phyloP scores from a whole-genome alignment of 2,329 filamentous ascomycete species.

The Neofusicoccum umdonicola region DNA sequence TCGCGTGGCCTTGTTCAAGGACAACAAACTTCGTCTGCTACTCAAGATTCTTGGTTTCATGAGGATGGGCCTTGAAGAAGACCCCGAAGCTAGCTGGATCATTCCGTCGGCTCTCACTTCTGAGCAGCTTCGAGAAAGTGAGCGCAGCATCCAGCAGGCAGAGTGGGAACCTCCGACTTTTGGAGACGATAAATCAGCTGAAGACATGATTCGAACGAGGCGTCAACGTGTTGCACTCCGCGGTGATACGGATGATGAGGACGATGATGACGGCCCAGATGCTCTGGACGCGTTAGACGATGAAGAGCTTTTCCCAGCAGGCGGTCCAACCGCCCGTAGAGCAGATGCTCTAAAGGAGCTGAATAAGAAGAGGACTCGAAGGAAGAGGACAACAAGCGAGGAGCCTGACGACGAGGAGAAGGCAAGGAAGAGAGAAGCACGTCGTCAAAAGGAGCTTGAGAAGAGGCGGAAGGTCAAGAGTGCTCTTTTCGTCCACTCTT shows the following conservation, averaged over 20 bases:
- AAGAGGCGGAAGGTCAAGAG: conserved; percentile 81
- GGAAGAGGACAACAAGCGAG: conserved; percentile 46
- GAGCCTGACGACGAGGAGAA: conserved; percentile 61
- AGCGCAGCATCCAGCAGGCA: conserved; percentile 72
- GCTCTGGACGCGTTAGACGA: conserved; percentile 57
- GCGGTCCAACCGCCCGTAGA: conserved; percentile 61
- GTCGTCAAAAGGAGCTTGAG: conserved; percentile 69
- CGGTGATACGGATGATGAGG: conserved; percentile 45
- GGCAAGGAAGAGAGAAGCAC: conserved; percentile 59
- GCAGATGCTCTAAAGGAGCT: conserved; percentile 52
- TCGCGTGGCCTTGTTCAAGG: conserved; percentile 78
- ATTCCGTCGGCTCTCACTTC: conserved; percentile 66
- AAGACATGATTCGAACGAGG: conserved; percentile 76
- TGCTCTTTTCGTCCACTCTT: conserved; percentile 73
- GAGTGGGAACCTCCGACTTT: conserved; percentile 77
- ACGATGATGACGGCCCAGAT: conserved; percentile 68
- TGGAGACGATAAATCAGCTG: conserved; percentile 61
- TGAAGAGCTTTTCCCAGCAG: conserved; percentile 63
- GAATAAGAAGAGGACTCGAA: conserved; percentile 60
- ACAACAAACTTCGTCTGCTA: conserved; percentile 80
- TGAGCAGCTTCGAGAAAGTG: conserved; percentile 63
- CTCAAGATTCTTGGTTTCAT: conserved; percentile 74
- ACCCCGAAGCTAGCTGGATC: conserved; percentile 73
- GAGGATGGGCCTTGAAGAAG: conserved; percentile 65
- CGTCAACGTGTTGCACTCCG: conserved; percentile 42